phyloP scores from a whole-genome alignment of 2,329 filamentous ascomycete genomes.

The Penicillium sp. region DNA sequence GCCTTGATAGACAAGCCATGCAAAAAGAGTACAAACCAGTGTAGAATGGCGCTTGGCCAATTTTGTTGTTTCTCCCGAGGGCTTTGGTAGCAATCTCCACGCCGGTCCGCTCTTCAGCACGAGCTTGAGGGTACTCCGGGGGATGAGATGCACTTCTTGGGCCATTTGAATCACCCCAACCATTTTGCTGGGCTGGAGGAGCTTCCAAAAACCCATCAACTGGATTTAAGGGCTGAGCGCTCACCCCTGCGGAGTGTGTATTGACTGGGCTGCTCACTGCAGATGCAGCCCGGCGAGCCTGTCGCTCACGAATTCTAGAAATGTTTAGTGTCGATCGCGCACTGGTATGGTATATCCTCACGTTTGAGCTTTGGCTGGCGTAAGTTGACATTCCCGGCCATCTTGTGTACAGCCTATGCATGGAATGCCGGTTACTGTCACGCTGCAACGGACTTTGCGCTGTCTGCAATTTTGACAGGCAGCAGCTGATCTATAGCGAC shows the following conservation, averaged over 20 bases:
- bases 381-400: slow-evolving; percentile 29
- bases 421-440: slow-evolving; percentile 28
- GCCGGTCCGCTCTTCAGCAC: slow-evolving; percentile 26
- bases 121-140: slow-evolving; percentile 3
- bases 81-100: slow-evolving; percentile 28
- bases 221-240: neutral
- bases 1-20: neutral
- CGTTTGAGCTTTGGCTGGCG: slow-evolving; percentile 17
- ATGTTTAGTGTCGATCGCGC: neutral
- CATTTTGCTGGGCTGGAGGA: neutral
- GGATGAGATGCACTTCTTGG: slow-evolving; percentile 1
- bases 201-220: neutral
- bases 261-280: slow-evolving; percentile 2
- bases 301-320: neutral
- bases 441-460: slow-evolving; percentile 24
- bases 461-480: slow-evolving; percentile 23
- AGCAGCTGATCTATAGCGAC: slow-evolving; percentile 18
- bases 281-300: neutral
- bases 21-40: slow-evolving; percentile 14
- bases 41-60: slow-evolving; percentile 27
- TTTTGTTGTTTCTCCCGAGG: slow-evolving; percentile 17
- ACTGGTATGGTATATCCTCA: neutral
- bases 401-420: slow-evolving; percentile 35
- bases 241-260: neutral
- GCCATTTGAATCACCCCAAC: neutral